These are phyloP conservation scores for Fraxinus angustifolia DNA, from an alignment of 305 asterid genomes.

Conservation along the genomic window DNA sequence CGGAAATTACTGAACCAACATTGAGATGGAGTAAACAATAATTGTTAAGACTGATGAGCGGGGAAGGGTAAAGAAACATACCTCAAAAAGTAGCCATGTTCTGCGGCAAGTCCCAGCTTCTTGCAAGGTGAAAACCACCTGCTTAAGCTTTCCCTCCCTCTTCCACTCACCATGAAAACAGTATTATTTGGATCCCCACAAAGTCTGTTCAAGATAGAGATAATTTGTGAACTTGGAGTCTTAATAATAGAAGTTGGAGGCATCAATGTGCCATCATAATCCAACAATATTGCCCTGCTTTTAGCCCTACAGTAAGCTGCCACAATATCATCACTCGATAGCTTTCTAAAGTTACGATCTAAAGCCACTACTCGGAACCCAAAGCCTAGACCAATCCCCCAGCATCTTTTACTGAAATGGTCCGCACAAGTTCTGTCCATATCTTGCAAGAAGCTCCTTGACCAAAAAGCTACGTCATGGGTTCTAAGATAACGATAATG, in stretches of 20 bases:
- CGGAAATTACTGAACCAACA: neutral
- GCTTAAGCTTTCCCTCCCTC: conserved; percentile 83
- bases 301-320: conserved; percentile 60
- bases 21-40: neutral
- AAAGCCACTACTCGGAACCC: conserved; percentile 89
- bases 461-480: conserved; percentile 85
- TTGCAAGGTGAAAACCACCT: conserved; percentile 80
- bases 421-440: conserved; percentile 90
- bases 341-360: conserved; percentile 87
- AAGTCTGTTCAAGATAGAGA: conserved; percentile 69
- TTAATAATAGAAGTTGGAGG: conserved; percentile 77
- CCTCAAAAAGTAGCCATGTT: conserved; percentile 95
- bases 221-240: conserved; percentile 63
- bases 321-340: conserved; percentile 68
- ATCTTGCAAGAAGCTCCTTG: conserved; percentile 89
- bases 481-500: conserved; percentile 85
- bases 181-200: conserved; percentile 57
- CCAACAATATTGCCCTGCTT: conserved; percentile 79
- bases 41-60: conserved; percentile 6
- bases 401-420: conserved; percentile 83
- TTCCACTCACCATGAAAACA: conserved; percentile 89
- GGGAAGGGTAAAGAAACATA: conserved; percentile 26
- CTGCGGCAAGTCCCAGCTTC: conserved; percentile 87
- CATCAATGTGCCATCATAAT: conserved; percentile 94
- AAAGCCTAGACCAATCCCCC: conserved; percentile 92